Evolutionary conservation across 768 basidiomycete species (phyloP).

Genomic region (Leccinum olivaceopallidum): DNA sequence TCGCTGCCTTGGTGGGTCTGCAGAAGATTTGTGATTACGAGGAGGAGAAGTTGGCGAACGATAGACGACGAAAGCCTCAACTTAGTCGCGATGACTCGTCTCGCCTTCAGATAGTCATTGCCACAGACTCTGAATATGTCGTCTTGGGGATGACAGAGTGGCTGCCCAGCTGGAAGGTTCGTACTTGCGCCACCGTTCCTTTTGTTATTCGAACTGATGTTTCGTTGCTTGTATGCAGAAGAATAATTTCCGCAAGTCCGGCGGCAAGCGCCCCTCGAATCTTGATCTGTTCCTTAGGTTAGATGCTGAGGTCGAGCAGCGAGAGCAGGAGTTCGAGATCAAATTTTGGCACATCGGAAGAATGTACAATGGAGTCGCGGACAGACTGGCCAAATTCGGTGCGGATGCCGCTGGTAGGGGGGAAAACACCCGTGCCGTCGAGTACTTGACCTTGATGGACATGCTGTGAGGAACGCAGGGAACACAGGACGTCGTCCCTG

Average conservation of each 20-base stretch:
- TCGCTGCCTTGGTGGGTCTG: constrained; percentile 14
- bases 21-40: constrained; percentile 27
- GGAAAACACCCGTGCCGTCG: neutral
- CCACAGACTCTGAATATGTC: constrained; percentile 11
- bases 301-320: neutral
- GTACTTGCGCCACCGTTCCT: neutral
- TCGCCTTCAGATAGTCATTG: neutral
- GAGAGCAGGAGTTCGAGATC: constrained; percentile 14
- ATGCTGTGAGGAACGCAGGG: neutral
- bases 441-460: neutral
- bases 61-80: neutral
- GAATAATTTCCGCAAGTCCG: constrained; percentile 1
- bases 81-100: neutral
- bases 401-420: neutral
- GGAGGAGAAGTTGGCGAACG: constrained; percentile 9
- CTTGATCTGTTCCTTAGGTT: constrained; percentile 10
- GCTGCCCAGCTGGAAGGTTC: constrained; percentile 9
- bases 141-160: constrained; percentile 12
- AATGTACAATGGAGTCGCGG: constrained; percentile 27
- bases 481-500: neutral
- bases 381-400: constrained; percentile 21
- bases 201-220: neutral
- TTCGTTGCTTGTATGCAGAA: neutral
- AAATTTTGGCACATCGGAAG: constrained; percentile 29
- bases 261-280: constrained; percentile 5